Evolutionary conservation across 768 basidiomycete species (phyloP).

Genomic region (Tricholoma matsutake): DNA sequence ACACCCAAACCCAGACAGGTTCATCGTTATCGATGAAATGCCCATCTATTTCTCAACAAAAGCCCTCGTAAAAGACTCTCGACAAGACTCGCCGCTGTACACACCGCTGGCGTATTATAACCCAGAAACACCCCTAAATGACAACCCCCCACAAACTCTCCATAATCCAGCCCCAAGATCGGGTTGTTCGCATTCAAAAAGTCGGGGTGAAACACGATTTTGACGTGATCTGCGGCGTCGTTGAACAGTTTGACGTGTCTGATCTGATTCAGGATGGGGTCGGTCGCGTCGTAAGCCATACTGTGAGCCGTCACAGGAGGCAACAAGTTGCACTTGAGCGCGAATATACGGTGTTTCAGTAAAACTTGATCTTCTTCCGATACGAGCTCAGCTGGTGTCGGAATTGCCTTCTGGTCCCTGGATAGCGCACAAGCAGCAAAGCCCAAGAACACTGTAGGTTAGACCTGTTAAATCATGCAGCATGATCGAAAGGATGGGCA

Average conservation of each 20-base stretch:
- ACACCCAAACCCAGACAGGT: slow-evolving; percentile 95
- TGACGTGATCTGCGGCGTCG: slow-evolving; percentile 82
- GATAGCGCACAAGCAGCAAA: slow-evolving; percentile 35
- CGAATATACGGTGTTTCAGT: slow-evolving; percentile 94
- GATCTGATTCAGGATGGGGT: slow-evolving; percentile 94
- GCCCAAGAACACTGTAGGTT: not conserved
- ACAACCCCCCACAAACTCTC: slow-evolving; percentile 97
- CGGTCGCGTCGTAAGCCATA: slow-evolving; percentile 90
- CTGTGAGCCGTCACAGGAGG: slow-evolving; percentile 97
- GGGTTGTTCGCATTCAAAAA: slow-evolving; percentile 98
- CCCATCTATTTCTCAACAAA: slow-evolving; percentile 83
- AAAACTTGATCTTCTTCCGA: slow-evolving; percentile 92
- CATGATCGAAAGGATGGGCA: slow-evolving; percentile 88
- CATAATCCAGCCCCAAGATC: slow-evolving; percentile 94
- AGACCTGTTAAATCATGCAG: slow-evolving; percentile 87
- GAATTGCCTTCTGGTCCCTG: slow-evolving; percentile 42
- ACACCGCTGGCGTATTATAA: slow-evolving; percentile 96
- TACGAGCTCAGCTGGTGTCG: slow-evolving; percentile 71
- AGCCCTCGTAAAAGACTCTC: slow-evolving; percentile 39
- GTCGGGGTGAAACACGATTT: slow-evolving; percentile 97
- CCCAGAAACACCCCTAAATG: slow-evolving; percentile 98
- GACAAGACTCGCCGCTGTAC: slow-evolving; percentile 98
- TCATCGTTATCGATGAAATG: slow-evolving; percentile 95
- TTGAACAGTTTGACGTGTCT: slow-evolving; percentile 95
- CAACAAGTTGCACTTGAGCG: slow-evolving; percentile 88